A percentile compares a stretch with the other conserved stretches of the same genome.
phyloP scores from a whole-genome alignment of 1,284 basidiomycete species.

The Tilletiopsis washingtonensis region DNA sequence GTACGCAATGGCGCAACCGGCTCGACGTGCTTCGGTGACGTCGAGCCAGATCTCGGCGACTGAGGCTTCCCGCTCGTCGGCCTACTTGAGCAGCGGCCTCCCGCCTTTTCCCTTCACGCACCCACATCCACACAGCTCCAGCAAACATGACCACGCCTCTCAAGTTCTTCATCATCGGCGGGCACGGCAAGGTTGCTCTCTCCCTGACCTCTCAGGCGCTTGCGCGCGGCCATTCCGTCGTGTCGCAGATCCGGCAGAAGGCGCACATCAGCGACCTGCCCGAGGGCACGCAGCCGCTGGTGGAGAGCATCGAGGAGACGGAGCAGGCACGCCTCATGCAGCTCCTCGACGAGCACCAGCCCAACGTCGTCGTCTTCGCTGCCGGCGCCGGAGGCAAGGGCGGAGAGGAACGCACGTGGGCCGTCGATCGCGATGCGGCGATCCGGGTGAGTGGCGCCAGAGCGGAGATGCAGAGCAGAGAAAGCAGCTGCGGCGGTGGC shows the following conservation, averaged over 20 bases:
- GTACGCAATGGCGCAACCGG: no score
- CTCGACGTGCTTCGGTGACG: no score
- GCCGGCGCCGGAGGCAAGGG: slow-evolving; percentile 67
- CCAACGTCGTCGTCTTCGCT: slow-evolving; percentile 58
- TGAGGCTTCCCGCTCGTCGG: no score
- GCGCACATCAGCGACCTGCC: slow-evolving; percentile 28
- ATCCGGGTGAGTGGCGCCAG: slow-evolving; percentile 38
- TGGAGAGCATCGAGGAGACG: slow-evolving; percentile 60
- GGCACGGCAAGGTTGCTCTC: slow-evolving; percentile 33
- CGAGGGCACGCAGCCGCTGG: slow-evolving; percentile 49
- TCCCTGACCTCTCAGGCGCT: slow-evolving; percentile 25
- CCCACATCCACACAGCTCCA: not conserved
- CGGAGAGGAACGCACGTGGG: slow-evolving; percentile 57
- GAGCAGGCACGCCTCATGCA: slow-evolving; percentile 53
- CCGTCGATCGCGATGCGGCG: slow-evolving; percentile 65
- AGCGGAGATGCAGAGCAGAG: no score
- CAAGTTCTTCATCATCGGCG: slow-evolving; percentile 27
- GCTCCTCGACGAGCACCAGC: slow-evolving; percentile 54
- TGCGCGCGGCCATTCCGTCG: slow-evolving; percentile 21
- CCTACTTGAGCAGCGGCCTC: no score
- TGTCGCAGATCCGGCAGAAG: slow-evolving; percentile 25
- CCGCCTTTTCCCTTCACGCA: not conserved
- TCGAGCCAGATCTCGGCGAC: no score
- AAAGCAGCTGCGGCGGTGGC: no score
- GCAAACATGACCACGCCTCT: not conserved